Conservation (phyloP, 148 eudicot species). For the Chenopodium quinoa region DNA sequence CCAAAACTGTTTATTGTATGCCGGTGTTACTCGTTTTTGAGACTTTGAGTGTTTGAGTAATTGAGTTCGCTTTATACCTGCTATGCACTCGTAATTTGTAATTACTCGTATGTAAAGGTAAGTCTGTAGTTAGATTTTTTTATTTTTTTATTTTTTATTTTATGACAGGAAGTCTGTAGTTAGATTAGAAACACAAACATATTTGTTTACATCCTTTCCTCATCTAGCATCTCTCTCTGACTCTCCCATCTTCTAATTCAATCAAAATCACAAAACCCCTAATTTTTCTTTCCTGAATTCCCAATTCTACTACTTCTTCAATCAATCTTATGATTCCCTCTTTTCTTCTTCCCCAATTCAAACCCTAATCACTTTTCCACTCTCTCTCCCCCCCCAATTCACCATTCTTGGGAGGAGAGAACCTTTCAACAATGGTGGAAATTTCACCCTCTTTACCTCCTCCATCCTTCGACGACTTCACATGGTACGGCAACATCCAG, state of each 20-base stretch:
- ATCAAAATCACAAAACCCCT: neutral
- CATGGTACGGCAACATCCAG: slow-evolving; percentile 94
- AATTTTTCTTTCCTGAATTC: neutral
- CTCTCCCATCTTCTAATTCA: neutral
- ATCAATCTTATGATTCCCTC: neutral
- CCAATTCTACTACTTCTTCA: neutral
- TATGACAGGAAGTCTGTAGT: no score
- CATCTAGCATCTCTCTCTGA: no score
- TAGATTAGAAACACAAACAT: no score
- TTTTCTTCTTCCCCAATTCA: neutral
- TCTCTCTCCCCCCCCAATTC: neutral
- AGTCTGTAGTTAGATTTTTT: no score
- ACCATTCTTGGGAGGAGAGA: neutral
- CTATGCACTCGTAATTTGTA: no score
- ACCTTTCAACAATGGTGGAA: neutral
- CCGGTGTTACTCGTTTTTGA: no score
- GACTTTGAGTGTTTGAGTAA: no score
- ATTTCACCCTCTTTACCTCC: slow-evolving; percentile 3
- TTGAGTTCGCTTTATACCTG: no score
- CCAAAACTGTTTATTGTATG: no score
- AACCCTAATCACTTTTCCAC: neutral
- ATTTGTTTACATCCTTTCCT: no score
- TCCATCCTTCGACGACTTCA: slow-evolving; percentile 36
- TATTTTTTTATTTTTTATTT: no score
- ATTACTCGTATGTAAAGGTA: no score